A percentile compares a stretch with the other conserved stretches of the same genome.
phyloP scores from a whole-genome alignment of 2,329 filamentous ascomycete species.

The Diaporthe sp. region DNA sequence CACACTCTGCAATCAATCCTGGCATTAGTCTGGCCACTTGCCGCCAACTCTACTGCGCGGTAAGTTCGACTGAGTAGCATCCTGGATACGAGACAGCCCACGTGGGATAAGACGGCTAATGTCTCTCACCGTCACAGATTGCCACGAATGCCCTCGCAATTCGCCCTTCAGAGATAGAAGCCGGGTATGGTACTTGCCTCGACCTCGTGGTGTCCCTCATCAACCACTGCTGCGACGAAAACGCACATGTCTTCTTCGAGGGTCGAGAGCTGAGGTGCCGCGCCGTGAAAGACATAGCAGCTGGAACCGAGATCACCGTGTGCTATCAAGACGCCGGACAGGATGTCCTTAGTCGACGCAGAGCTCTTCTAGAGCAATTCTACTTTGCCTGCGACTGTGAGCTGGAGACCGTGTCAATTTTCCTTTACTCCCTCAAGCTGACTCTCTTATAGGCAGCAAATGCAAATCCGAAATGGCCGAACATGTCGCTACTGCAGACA shows the following conservation, averaged over 20 bases:
- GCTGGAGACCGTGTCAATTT: background rate
- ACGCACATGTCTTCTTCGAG: slow-evolving; percentile 50
- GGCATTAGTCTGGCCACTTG: slow-evolving; percentile 35
- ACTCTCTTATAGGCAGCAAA: slow-evolving; percentile 40
- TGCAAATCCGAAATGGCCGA: slow-evolving; percentile 45
- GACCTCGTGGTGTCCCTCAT: slow-evolving; percentile 48
- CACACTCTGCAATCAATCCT: slow-evolving; percentile 36
- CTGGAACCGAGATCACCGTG: slow-evolving; percentile 52
- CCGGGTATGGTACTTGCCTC: slow-evolving; percentile 46
- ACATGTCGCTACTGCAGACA: slow-evolving; percentile 34
- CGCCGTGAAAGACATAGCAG: slow-evolving; percentile 46
- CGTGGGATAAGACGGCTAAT: background rate
- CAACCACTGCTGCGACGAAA: slow-evolving; percentile 54
- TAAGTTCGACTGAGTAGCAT: slow-evolving; percentile 31
- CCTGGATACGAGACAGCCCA: background rate
- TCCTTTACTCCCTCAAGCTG: background rate
- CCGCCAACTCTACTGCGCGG: slow-evolving; percentile 41
- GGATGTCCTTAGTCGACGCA: slow-evolving; percentile 43
- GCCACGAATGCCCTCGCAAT: slow-evolving; percentile 45
- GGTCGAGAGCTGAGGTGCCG: slow-evolving; percentile 48
- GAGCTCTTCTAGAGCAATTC: slow-evolving; percentile 42
- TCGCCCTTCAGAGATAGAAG: slow-evolving; percentile 40
- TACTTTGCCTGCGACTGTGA: slow-evolving; percentile 48
- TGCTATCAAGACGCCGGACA: slow-evolving; percentile 47
- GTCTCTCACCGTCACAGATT: slow-evolving; percentile 39